Base-by-base conservation (phyloP, 1,139 yeast species). In the Geotrichum australiense region DNA sequence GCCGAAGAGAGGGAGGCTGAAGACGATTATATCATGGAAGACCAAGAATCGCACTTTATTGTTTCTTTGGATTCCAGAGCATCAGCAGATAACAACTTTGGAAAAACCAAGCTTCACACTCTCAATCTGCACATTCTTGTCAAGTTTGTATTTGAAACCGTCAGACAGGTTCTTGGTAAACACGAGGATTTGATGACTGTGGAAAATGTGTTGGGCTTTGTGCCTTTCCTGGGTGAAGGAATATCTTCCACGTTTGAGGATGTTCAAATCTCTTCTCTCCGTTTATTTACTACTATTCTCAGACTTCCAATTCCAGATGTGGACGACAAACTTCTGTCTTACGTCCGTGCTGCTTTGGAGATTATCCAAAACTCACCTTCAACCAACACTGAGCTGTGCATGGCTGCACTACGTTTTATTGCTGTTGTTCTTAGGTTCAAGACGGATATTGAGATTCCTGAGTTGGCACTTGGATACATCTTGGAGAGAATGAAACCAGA, bases 401-500 rank as follows among this genome's bases (percentile, higher is more conserved):
- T 89, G 60, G 74, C 84, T 6, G 73, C 89, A 42, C 70, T 89
- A 56, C 79, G 80, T 53, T 83, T 80, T 52, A 65, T 91, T 47
- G 75, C 96, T 1, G 70, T 84, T 2, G 70, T 86, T 23, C 69
- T 91, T 36, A 76, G 89, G 53, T 80, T 81, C 51, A 80, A 77
- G 53, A 72, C 74, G 3, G 80, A 79, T 35, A 67, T 86, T 39
- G 67, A 73, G 37, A 61, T 89, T 52, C 83, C 82, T 54, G 84
- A 81, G 36, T 65, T 77, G 1, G 86, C 95, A 0, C 59, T 89
- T 33, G 80, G 86, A 43, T 86, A 83, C 56, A 66, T 91, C 23
- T 64, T 93, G 50, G 74, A 76, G n/a, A 73, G 86, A 49, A 68
- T 91, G 43, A 78, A 76, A 56, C 94, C 96, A 1, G 98, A 91